Evolutionary conservation across 108 stramenopile genomes (phyloP).

Genomic region (Pseudonitzschia pungens): DNA sequence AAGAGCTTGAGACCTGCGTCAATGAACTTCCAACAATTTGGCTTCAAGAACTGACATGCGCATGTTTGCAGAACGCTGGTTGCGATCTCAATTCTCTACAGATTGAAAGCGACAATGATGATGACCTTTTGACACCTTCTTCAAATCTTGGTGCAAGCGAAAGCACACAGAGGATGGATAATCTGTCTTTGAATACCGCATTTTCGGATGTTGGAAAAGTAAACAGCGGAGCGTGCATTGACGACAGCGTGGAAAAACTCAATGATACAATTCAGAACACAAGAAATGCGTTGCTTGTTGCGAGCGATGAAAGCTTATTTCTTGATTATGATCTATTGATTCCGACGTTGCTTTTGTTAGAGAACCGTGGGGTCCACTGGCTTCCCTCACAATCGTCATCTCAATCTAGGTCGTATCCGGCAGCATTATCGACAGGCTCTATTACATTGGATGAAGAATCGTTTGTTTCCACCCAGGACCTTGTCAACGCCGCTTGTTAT

Average conservation of each 20-base stretch:
- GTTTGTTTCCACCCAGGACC: slow-evolving; percentile 50
- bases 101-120: not conserved
- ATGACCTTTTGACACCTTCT: not conserved
- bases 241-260: slow-evolving; percentile 28
- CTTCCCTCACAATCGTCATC: not conserved
- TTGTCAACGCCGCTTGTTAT: slow-evolving; percentile 74
- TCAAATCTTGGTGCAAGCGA: not conserved
- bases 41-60: slow-evolving; percentile 50
- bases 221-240: not conserved
- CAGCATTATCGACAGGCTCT: not conserved
- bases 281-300: slow-evolving; percentile 34
- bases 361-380: slow-evolving; percentile 46
- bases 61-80: slow-evolving; percentile 64
- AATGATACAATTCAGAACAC: slow-evolving; percentile 19
- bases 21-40: slow-evolving; percentile 48
- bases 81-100: slow-evolving; percentile 47
- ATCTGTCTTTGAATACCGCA: not conserved
- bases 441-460: not conserved
- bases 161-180: not conserved
- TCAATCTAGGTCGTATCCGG: not conserved
- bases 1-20: slow-evolving; percentile 29
- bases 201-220: not conserved
- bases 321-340: slow-evolving; percentile 80
- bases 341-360: slow-evolving; percentile 59
- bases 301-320: slow-evolving; percentile 36